Evolutionary conservation across 768 basidiomycete genomes (phyloP), one percentile per base, ranked within the genome.

Genomic region (Rubroboletus pulcherrimus): DNA sequence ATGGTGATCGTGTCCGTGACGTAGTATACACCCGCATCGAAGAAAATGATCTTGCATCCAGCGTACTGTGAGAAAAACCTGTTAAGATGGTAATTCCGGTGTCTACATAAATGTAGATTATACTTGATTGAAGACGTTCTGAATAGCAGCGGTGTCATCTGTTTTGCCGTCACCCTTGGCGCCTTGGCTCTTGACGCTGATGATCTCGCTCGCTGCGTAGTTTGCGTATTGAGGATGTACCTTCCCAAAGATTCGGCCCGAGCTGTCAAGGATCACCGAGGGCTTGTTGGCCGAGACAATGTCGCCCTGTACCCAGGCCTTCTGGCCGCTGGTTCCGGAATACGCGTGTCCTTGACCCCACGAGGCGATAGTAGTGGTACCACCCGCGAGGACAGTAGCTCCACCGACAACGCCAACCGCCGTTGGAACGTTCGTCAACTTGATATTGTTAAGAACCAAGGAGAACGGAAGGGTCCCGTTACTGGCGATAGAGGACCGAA

Each of bases 341-440:
- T 79, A 91, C 14, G 84, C 73, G 60, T 91, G 81, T 38, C 90
- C 90, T 68, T 91, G 88, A 5, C 73, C 87, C 90, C 89, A 91
- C 4, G 83, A 81, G 0, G 69, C 61, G 38, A 74, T 74, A 15
- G 61, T 67, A 19, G 51, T 67, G 4, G 70, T 71, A 17, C 73
- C 76, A 9, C 76, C 76, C 0, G 61, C 49, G 11, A 80, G 67
- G 9, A 78, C 58, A 2, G 66, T 70, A 9, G 40, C 58, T 7
- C 75, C 74, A 33, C 60, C 56, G 7, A 58, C 72, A 11, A 49
- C 31, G 10, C 67, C 72, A 15, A 80, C 69, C 10, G 73, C 69
- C 5, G 52, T 67, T 4, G 67, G 57, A 38, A 77, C 76, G 44
- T 73, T 69, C 5, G 30, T 63, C 35, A 77, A 55, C 35, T 59